Evolutionary conservation across 2,329 filamentous ascomycete species (phyloP).

Genomic region (Colletotrichum cuscutae): DNA sequence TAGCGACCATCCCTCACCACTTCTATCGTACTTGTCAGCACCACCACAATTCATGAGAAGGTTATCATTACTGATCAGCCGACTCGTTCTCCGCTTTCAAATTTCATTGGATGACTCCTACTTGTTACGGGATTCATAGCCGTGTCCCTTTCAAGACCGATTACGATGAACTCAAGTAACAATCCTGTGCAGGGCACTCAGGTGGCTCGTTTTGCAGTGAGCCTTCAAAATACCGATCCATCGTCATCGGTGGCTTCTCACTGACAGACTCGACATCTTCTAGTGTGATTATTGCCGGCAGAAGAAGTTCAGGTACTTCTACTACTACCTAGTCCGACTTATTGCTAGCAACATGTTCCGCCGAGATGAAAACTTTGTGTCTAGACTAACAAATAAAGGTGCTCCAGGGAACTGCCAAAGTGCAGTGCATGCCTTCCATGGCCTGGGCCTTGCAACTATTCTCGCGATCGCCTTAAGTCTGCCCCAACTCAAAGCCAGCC

Average conservation of each 20-base stretch:
- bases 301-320: slow-evolving; percentile 10
- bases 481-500: neutral
- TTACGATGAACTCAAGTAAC: neutral
- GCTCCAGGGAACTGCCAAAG: slow-evolving; percentile 21
- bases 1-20: too few relatives aligned
- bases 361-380: too few relatives aligned
- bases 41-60: too few relatives aligned
- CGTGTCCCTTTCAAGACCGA: too few relatives aligned
- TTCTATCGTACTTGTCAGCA: too few relatives aligned
- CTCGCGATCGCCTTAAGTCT: neutral
- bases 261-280: neutral
- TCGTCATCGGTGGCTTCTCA: neutral
- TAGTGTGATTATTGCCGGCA: slow-evolving; percentile 24
- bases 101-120: too few relatives aligned
- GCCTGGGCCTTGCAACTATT: slow-evolving; percentile 9
- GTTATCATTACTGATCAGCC: too few relatives aligned
- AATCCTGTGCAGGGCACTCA: neutral
- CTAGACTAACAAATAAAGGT: neutral
- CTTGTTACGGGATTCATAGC: too few relatives aligned
- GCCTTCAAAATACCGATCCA: neutral
- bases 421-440: slow-evolving; percentile 20
- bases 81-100: too few relatives aligned
- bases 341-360: too few relatives aligned
- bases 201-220: slow-evolving; percentile 14
- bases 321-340: too few relatives aligned